A percentile compares a stretch with the other conserved stretches of the same genome.
These are phyloP conservation scores for Curvularia lunata DNA, from an alignment of 2,329 filamentous ascomycete genomes.

Conservation along the genomic window DNA sequence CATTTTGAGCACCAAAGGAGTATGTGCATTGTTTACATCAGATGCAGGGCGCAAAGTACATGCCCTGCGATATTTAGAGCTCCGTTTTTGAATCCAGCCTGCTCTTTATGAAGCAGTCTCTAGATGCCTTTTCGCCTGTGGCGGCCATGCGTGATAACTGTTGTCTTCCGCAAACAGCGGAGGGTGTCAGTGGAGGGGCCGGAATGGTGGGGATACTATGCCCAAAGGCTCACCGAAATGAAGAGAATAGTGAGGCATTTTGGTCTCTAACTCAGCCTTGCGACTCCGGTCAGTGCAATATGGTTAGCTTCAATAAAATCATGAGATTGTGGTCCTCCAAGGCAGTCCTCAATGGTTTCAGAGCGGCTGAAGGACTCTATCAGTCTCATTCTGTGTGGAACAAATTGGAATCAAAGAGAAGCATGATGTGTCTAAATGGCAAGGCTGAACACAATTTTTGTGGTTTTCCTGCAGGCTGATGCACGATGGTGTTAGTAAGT, in stretches of 20 bases:
- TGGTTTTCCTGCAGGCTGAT: not conserved
- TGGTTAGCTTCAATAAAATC: constrained; percentile 5
- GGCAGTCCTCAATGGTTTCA: constrained; percentile 5
- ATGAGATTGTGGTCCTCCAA: not conserved
- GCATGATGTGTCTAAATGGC: not conserved
- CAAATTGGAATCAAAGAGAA: not conserved
- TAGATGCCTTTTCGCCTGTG: not conserved
- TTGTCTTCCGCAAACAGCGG: constrained; percentile 3
- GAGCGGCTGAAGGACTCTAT: not conserved
- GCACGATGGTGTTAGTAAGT: not conserved
- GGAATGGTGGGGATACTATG: not conserved
- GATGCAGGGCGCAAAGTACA: constrained; percentile 4
- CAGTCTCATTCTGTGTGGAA: not conserved
- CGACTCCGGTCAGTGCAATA: constrained; percentile 12
- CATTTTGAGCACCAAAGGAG: not conserved
- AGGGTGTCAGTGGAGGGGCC: not conserved
- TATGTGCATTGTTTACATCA: not conserved
- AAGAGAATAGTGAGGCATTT: not conserved
- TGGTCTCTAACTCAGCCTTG: not conserved
- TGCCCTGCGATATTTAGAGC: not conserved
- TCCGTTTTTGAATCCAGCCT: constrained; percentile 2
- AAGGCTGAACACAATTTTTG: constrained; percentile 7
- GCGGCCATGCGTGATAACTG: not conserved
- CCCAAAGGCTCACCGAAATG: not conserved
- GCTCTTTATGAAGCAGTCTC: not conserved